Evolutionary conservation across 176 grass and related monocot species (phyloP), one percentile per base, ranked within the genome.

Genomic region (Oryza meridionalis): DNA sequence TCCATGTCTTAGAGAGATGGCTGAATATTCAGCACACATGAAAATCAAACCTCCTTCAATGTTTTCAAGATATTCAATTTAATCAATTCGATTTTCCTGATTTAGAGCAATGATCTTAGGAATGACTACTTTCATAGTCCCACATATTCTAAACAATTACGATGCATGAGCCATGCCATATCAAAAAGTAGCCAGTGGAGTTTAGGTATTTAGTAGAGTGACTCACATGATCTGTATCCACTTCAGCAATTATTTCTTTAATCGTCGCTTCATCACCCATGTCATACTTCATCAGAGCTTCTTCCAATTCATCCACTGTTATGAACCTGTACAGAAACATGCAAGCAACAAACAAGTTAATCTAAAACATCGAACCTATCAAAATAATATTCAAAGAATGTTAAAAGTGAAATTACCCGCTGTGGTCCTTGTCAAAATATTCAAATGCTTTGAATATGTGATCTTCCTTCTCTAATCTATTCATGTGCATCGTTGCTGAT

Each of bases 241-340:
- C 95, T 98, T 98, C 95, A 77, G 95, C 87, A 78, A 98, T 98
- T 51, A 98, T 98, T 77, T 98, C 95, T 88, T 98, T 95, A 69
- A 98, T 92, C 37, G 95, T 98, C 73, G 88, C 65, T 31, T 93
- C 95, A 88, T 98, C 92, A 29, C 92, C 95, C 95, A 95, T 98
- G 66, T 95, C 93, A 73, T 98, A 94, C 72, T 95, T 98, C 79
- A 82, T 90, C 26, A 98, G 77, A 84, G 95, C 92, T 91, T 98
- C 90, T 75, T 93, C 92, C 85, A 98, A 75, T 73, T 98, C 95
- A 86, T 98, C 95, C 61, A 91, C 80, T 67, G 95, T 98, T 40
- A 98, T 98, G 22, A 90, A 86, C 63, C 95, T 98, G 81, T 16
- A 69, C 44, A 89, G 27, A 50, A 76, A 17, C 51, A 46, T 24